A percentile compares a stretch with the other conserved stretches of the same genome.
Conservation (phyloP, 495 filamentous ascomycete genomes). For the Margaritispora aquatica region DNA sequence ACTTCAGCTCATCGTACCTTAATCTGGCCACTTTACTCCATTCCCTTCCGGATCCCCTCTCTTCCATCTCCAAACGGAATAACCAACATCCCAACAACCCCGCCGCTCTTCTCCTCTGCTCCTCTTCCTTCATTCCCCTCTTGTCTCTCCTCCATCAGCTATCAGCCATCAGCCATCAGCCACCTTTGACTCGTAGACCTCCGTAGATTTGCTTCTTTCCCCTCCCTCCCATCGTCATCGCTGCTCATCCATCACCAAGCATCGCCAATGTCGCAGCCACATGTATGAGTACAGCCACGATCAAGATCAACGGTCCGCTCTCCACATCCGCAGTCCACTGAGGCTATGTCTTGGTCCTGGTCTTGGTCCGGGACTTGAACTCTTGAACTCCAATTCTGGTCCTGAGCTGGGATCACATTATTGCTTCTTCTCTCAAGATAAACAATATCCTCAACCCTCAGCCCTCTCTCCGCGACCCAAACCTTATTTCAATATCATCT, state of each 20-base stretch:
- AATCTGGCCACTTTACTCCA: not conserved
- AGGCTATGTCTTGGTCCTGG: not conserved
- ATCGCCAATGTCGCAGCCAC: not conserved
- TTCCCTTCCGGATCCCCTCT: not conserved
- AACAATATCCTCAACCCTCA: not conserved
- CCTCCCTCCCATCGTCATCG: not conserved
- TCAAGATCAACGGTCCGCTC: not conserved
- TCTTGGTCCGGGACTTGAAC: not conserved
- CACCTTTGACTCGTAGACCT: no score
- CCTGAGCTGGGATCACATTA: no score
- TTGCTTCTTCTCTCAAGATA: not conserved
- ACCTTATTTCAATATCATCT: not conserved
- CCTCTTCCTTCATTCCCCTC: not conserved
- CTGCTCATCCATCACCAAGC: no score
- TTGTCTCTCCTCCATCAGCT: not conserved
- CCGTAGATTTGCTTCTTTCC: not conserved
- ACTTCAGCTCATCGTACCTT: not conserved
- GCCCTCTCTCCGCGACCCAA: not conserved
- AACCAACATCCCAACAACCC: no score
- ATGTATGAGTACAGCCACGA: no score
- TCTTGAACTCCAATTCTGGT: no score
- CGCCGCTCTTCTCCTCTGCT: no score
- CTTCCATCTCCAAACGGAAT: not conserved
- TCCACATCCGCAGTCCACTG: no score
- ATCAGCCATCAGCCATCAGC: not conserved